phyloP scores from a whole-genome alignment of 176 grass and related monocot species.

The Phragmites australis region DNA sequence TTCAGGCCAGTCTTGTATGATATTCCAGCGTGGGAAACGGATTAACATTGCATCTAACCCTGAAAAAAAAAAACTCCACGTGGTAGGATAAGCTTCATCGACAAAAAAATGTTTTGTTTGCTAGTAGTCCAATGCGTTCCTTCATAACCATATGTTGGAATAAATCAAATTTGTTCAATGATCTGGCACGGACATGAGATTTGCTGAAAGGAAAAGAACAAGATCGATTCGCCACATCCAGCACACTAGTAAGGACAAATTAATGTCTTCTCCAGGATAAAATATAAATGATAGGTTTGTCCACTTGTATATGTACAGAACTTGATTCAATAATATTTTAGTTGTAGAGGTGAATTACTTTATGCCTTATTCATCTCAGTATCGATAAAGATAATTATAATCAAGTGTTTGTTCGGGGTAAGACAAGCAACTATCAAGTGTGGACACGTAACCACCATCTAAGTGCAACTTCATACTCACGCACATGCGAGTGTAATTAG shows the following conservation, averaged over 20 bases:
- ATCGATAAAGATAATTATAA: background rate
- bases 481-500: background rate
- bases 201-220: conserved; percentile 2
- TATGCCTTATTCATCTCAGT: background rate
- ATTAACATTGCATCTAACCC: background rate
- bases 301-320: background rate
- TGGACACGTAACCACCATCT: too few relatives aligned
- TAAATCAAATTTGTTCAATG: background rate
- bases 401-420: background rate
- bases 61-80: too few relatives aligned
- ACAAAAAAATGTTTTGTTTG: background rate
- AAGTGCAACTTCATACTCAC: too few relatives aligned
- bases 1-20: background rate
- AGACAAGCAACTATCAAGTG: background rate
- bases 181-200: background rate
- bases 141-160: background rate
- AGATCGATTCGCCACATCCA: background rate
- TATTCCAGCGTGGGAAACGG: background rate
- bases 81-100: background rate
- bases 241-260: background rate
- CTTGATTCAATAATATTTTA: background rate
- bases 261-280: background rate
- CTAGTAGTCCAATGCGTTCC: background rate
- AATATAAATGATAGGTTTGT: background rate
- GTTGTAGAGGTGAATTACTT: background rate